Evolutionary conservation across 768 basidiomycete species (phyloP).

Genomic region (Lactifluus pinguis): DNA sequence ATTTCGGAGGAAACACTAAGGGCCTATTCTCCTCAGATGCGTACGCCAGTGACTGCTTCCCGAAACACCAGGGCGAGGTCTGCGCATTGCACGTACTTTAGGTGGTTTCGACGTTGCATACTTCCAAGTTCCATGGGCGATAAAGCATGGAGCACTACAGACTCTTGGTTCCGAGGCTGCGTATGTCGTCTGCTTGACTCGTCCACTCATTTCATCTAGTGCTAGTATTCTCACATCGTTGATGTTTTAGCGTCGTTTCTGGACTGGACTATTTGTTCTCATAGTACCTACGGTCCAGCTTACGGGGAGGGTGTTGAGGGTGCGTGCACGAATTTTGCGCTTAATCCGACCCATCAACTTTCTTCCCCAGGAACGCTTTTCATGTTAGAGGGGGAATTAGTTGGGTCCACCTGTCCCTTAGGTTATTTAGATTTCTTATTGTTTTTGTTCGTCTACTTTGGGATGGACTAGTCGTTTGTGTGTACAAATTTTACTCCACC

Average conservation of each 20-base stretch:
- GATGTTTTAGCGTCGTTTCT: slow-evolving; percentile 34
- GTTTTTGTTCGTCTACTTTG: too few species aligned
- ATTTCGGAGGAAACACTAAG: slow-evolving; percentile 15
- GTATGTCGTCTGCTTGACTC: slow-evolving; percentile 27
- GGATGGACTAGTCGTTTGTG: too few species aligned
- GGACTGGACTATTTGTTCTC: slow-evolving; percentile 33
- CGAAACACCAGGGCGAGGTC: slow-evolving; percentile 47
- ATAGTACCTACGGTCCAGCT: slow-evolving; percentile 42
- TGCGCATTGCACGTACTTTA: slow-evolving; percentile 46
- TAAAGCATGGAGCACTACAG: slow-evolving; percentile 49
- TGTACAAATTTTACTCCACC: too few species aligned
- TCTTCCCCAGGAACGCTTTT: slow-evolving; percentile 9
- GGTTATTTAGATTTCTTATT: too few species aligned
- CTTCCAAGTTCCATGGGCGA: slow-evolving; percentile 60
- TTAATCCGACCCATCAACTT: background rate
- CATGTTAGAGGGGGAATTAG: background rate
- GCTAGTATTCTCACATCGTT: background rate
- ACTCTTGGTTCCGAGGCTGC: slow-evolving; percentile 57
- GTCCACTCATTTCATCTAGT: background rate
- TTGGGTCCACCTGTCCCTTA: too few species aligned
- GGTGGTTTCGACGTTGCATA: slow-evolving; percentile 59
- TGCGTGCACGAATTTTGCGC: slow-evolving; percentile 23
- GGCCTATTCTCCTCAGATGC: slow-evolving; percentile 28
- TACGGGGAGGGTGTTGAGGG: slow-evolving; percentile 39
- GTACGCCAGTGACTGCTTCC: slow-evolving; percentile 43